Percentiles rank a stretch among this genome's conserved stretches.
Conservation (phyloP, 2,329 filamentous ascomycete genomes). For the Venturia effusa region DNA sequence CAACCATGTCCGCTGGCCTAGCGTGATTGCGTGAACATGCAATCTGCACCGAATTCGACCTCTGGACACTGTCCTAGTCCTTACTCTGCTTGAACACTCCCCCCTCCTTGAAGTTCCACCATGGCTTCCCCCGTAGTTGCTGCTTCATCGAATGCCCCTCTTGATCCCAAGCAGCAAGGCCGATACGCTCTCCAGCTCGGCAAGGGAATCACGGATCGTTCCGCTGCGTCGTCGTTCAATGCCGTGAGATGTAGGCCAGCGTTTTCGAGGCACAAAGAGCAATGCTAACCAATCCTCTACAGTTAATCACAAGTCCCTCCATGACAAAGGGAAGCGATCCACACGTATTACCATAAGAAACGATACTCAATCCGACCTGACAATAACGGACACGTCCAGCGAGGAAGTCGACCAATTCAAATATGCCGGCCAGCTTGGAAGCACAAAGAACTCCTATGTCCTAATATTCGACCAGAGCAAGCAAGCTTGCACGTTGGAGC, state of each 20-base stretch:
- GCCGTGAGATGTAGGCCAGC: slow-evolving; percentile 24
- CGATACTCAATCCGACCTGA: slow-evolving; percentile 18
- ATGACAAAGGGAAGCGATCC: slow-evolving; percentile 19
- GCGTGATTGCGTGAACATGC: background rate
- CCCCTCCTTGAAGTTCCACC: background rate
- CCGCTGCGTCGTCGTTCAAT: slow-evolving; percentile 17
- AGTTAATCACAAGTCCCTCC: slow-evolving; percentile 37
- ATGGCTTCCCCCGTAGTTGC: slow-evolving; percentile 29
- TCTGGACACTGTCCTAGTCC: background rate
- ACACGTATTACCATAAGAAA: slow-evolving; percentile 20
- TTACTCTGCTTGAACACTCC: background rate
- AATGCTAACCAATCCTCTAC: slow-evolving; percentile 11
- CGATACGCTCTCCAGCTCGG: slow-evolving; percentile 27
- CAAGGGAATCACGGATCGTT: slow-evolving; percentile 21
- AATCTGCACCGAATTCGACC: background rate
- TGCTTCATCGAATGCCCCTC: slow-evolving; percentile 15
- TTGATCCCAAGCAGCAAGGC: slow-evolving; percentile 29
- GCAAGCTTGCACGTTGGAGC: slow-evolving; percentile 72
- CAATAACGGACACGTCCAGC: slow-evolving; percentile 18
- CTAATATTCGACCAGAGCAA: slow-evolving; percentile 66
- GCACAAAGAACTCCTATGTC: slow-evolving; percentile 28
- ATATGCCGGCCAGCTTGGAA: slow-evolving; percentile 28
- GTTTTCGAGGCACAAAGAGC: slow-evolving; percentile 5
- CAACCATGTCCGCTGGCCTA: background rate
- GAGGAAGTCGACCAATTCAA: slow-evolving; percentile 22